phyloP scores from a whole-genome alignment of 148 eudicot genomes.

The Beta vulgaris region DNA sequence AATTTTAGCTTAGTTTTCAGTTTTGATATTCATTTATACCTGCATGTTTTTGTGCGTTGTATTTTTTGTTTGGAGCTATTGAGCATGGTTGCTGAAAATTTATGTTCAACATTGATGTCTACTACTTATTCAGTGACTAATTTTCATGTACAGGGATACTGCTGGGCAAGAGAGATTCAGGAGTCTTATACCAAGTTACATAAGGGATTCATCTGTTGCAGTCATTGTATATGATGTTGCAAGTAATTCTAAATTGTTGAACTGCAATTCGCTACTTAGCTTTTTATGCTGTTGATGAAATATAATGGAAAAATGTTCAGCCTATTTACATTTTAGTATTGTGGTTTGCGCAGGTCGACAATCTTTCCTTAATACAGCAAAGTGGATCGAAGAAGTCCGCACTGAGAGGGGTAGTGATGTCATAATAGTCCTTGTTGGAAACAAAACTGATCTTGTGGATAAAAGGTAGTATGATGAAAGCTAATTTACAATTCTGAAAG shows the following conservation, averaged over 20 bases:
- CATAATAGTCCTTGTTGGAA: conserved; percentile 58
- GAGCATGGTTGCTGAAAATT: not conserved
- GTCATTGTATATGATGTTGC: conserved; percentile 63
- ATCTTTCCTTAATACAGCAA: conserved; percentile 52
- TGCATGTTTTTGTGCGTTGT: not conserved
- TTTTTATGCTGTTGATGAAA: too few relatives aligned
- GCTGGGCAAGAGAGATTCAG: conserved; percentile 66
- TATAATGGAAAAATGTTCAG: not conserved
- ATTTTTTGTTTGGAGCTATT: not conserved
- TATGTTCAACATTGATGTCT: not conserved
- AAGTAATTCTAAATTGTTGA: conserved; percentile 22
- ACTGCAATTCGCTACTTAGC: conserved; percentile 6
- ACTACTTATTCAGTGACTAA: not conserved
- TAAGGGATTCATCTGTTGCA: conserved; percentile 63
- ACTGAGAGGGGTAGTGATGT: conserved; percentile 69
- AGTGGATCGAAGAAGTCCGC: conserved; percentile 70
- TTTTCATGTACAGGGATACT: conserved; percentile 45
- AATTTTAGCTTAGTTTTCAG: not conserved
- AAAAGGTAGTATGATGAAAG: conserved; percentile 42
- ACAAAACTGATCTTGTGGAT: conserved; percentile 69
- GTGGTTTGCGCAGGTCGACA: conserved; percentile 41
- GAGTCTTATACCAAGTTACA: conserved; percentile 59
- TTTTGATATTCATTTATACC: not conserved
- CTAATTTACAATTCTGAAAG: not conserved
- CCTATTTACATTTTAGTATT: not conserved